Evolutionary conservation across 345 rosid genomes (phyloP).

Genomic region (Abelmoschus esculentus): DNA sequence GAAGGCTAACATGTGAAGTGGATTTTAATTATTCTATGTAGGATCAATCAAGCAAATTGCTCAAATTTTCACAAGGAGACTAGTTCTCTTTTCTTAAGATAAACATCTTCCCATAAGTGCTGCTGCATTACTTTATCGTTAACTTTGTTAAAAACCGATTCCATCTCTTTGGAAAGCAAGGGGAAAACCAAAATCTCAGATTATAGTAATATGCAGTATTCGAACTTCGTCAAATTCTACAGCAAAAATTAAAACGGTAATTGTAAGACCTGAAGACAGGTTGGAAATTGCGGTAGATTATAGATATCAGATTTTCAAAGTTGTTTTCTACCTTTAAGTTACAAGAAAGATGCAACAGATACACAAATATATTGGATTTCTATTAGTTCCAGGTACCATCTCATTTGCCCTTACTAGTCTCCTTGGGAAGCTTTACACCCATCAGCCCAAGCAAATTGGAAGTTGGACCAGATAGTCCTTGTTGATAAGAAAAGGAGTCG

Average conservation of each 20-base stretch:
- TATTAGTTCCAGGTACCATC: neutral
- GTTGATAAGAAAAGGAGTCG: slow-evolving; percentile 72
- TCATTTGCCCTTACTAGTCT: slow-evolving; percentile 33
- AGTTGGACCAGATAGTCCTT: slow-evolving; percentile 87
- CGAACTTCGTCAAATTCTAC: neutral
- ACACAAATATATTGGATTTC: neutral
- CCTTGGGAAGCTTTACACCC: slow-evolving; percentile 72
- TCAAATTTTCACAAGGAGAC: no score
- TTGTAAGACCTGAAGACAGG: neutral
- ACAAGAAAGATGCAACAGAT: neutral
- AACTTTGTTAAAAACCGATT: neutral
- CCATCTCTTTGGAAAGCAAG: neutral
- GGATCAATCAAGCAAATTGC: no score
- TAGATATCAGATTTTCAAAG: neutral
- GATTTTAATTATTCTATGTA: no score
- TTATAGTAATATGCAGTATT: neutral
- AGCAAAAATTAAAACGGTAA: neutral
- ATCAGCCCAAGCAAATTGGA: slow-evolving; percentile 82
- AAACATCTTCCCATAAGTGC: neutral
- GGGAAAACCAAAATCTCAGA: neutral
- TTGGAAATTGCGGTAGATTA: neutral
- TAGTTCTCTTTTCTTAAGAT: no score
- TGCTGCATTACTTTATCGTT: neutral
- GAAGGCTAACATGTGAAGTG: no score
- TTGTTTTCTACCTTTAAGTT: neutral